Base-by-base conservation (phyloP, 1,284 basidiomycete genomes). In the Tilletia caries region DNA sequence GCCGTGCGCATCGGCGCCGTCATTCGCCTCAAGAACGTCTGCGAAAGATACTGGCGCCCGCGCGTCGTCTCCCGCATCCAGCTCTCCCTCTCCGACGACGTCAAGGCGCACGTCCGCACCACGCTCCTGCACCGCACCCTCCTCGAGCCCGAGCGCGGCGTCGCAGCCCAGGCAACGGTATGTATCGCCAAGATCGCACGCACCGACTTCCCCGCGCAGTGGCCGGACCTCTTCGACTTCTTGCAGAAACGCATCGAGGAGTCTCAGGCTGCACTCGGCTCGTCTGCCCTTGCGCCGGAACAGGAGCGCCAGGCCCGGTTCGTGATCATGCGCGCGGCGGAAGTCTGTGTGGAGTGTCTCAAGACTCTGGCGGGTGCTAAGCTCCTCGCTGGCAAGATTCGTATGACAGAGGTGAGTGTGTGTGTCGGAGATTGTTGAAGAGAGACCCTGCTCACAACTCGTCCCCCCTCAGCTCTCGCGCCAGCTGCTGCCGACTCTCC, bases 11-110 rank as follows among this genome's bases (percentile, higher is more conserved):
- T 64, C 65, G 68, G 80, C 1, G 81, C 80, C 43, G 78, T 80
- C 69, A 83, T 83, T 37, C 78, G 81, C 25, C 78, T 83, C 76
- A 83, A 83, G 70, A 81, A 83, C 70, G 81, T 79, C 34, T 73
- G 80, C 67, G 74, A 78, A 65, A 80, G 79, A 70, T 80, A 70
- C 66, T 83, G 81, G 81, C 68, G 81, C 5, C 71, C 72, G 43
- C 75, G 81, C 4, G 73, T 82, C 67, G 73, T 79, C 65, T 71
- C 73, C 37, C 72, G 75, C 18, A 71, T 74, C 27, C 75, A 70
- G 25, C 73, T 81, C 66, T 74, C 76, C 64, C 79, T 83, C 52
- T 67, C 71, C 15, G 20, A 71, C 18, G 74, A 79, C 33, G 69
- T 73, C 18, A 82, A 82, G 71, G 75, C 73, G 48, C 68, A 71